Evolutionary conservation across 208 protist genomes (phyloP).

Genomic region (Wallacemonas sp.): DNA sequence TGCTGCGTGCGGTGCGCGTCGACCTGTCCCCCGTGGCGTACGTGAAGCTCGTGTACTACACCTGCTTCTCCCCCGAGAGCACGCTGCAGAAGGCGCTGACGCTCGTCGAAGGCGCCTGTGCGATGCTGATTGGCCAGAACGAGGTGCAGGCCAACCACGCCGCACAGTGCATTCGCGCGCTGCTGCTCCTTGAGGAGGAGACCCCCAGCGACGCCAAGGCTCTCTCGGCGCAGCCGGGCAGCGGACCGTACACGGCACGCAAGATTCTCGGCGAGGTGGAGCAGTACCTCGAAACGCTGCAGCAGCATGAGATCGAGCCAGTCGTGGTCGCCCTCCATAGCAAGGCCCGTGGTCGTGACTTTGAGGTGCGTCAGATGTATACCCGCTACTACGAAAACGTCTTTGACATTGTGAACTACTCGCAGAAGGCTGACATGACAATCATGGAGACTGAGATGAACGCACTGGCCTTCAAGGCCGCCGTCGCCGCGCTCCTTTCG

Average conservation of each 20-base stretch:
- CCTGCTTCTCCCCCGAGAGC: conserved; percentile 71
- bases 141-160: conserved; percentile 62
- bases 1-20: conserved; percentile 60
- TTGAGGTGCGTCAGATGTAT: conserved; percentile 79
- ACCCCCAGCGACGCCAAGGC: conserved; percentile 20
- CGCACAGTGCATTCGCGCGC: conserved; percentile 79
- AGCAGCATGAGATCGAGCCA: conserved; percentile 87
- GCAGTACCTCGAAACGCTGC: conserved; percentile 58
- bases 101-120: conserved; percentile 63
- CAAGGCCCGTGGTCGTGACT: conserved; percentile 83
- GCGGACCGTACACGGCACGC: conserved; percentile 57
- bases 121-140: conserved; percentile 42
- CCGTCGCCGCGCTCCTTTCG: conserved; percentile 74
- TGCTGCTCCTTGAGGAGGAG: conserved; percentile 68
- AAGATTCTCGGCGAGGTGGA: conserved; percentile 79
- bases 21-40: conserved; percentile 88
- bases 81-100: conserved; percentile 64
- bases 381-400: conserved; percentile 85
- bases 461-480: conserved; percentile 70
- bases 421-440: conserved; percentile 77
- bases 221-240: conserved; percentile 42
- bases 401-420: conserved; percentile 78
- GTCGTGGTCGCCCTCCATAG: conserved; percentile 73
- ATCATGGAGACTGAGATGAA: conserved; percentile 61
- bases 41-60: conserved; percentile 76